Evolutionary conservation across 1,139 yeast genomes (phyloP).

Genomic region (Scheffersomyces lignicola): DNA sequence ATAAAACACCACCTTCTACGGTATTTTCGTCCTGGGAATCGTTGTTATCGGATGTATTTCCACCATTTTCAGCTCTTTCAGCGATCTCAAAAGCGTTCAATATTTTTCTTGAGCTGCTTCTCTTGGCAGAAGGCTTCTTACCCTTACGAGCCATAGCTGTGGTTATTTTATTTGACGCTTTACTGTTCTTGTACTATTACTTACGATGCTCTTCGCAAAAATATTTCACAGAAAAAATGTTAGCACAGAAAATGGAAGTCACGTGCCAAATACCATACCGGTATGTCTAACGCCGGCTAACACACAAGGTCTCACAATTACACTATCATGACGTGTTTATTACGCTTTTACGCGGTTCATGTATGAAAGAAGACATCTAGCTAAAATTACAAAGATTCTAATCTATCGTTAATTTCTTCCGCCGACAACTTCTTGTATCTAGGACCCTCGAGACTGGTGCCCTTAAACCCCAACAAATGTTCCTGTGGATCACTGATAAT

Average conservation of each 20-base stretch:
- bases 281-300: no score
- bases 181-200: neutral
- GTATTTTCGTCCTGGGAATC: conserved; percentile 19
- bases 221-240: neutral
- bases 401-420: conserved; percentile 92
- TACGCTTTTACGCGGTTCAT: no score
- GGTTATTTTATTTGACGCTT: neutral
- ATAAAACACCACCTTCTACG: conserved; percentile 43
- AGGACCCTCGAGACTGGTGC: conserved; percentile 83
- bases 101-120: conserved; percentile 37
- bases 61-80: conserved; percentile 36
- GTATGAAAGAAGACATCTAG: no score
- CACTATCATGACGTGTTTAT: no score
- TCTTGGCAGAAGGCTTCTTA: conserved; percentile 24
- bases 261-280: no score
- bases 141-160: conserved; percentile 21
- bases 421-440: conserved; percentile 80
- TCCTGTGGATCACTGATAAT: conserved; percentile 84
- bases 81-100: conserved; percentile 50
- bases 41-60: conserved; percentile 17
- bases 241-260: neutral
- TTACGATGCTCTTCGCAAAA: conserved; percentile 4
- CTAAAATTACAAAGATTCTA: conserved; percentile 74
- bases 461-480: conserved; percentile 78
- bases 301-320: no score